Evolutionary conservation across 805 yeast species (phyloP), one percentile per base, ranked within the genome.

Genomic region (Yarrowia hollandica): DNA sequence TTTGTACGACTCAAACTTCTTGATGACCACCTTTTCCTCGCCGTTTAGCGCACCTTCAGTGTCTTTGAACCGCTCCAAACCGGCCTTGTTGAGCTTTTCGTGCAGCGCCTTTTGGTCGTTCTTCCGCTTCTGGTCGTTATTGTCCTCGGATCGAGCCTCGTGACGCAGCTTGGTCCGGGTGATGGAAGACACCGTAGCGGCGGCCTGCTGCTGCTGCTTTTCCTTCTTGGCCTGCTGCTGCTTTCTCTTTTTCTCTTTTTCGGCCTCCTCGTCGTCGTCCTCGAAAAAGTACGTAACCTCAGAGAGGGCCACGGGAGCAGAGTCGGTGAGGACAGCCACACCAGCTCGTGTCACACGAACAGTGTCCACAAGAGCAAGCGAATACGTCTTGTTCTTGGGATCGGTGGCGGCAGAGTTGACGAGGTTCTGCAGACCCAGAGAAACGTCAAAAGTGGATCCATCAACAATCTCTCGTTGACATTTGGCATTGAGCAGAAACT

Each of bases 1-100:
- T 55, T 91, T 84, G 72, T 92, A 92, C 0, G 98, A 90, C 75
- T 92, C 99, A 73, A 88, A 94, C 69, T 87, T 87, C 68, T 88
- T 89, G 78, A 92, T 91, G n/a, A 84, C 85, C 2, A 85, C 85
- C 67, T 80, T 82, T 28, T 74, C 70, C 44, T 73, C 76, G 30
- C 65, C 74, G 19, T 78, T 80, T 6, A 75, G 62, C 4, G 60
- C 62, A 4, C 65, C 64, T 5, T 59, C 59, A 22, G 60, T 61
- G 55, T 89, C 87, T 42, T 89, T 87, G 68, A 84, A 91, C 68
- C 95, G 80, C 56, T 86, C 82, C 61, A 88, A 75, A 28, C 99
- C 99, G 68, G 87, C 92, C 66, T 87, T 87, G 69, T 87, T 92
- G 69, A 96, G 79, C 69, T 84, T 86, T 55, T 85, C 90, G 71